phyloP scores from a whole-genome alignment of 768 basidiomycete genomes.

The Cubamyces lactineus region DNA sequence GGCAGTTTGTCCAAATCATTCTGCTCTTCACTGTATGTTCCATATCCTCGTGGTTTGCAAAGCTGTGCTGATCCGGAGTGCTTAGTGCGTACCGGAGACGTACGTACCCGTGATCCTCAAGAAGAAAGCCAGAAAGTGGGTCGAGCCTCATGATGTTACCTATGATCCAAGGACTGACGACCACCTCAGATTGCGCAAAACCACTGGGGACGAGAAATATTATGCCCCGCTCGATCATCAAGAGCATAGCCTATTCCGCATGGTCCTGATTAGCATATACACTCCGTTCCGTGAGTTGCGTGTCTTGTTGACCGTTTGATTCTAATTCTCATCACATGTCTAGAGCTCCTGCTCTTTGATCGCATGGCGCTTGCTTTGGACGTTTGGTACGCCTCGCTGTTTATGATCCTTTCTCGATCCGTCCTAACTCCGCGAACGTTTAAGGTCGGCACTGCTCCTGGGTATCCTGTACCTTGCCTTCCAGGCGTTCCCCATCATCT shows the following conservation, averaged over 20 bases:
- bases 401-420: neutral
- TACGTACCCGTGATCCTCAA: conserved; percentile 64
- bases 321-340: neutral
- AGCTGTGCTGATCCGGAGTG: neutral
- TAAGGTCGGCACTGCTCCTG: conserved; percentile 44
- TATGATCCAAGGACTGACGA: neutral
- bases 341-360: conserved; percentile 66
- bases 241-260: conserved; percentile 46
- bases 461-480: conserved; percentile 52
- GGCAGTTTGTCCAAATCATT: conserved; percentile 59
- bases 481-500: conserved; percentile 63
- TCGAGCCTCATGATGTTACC: neutral
- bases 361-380: conserved; percentile 78
- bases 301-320: neutral
- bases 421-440: neutral
- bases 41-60: neutral
- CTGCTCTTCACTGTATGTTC: conserved; percentile 54
- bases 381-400: conserved; percentile 53
- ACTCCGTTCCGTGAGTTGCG: conserved; percentile 68
- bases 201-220: conserved; percentile 55
- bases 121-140: conserved; percentile 58
- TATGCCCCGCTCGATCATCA: conserved; percentile 63
- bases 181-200: conserved; percentile 50
- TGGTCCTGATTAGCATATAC: conserved; percentile 62
- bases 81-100: conserved; percentile 72